phyloP scores from a whole-genome alignment of 164 flowering plant genomes.

The Umbellularia californica region DNA sequence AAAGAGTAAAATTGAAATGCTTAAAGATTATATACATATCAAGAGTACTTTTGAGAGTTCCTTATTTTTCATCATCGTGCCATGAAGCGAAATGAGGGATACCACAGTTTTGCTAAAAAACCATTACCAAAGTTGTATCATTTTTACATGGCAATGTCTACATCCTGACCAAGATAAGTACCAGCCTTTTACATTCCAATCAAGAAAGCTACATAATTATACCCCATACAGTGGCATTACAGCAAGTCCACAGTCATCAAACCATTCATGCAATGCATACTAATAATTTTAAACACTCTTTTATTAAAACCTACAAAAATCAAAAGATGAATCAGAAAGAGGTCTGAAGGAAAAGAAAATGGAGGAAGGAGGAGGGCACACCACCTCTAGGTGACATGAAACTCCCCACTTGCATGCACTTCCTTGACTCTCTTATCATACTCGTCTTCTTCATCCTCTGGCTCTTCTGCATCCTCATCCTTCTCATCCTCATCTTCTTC shows the following conservation, averaged over 20 bases:
- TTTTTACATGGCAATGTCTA: too few species aligned
- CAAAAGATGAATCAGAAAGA: background rate
- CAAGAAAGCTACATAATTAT: too few species aligned
- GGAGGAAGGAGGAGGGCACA: background rate
- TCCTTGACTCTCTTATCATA: slow-evolving; percentile 76
- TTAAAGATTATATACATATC: too few species aligned
- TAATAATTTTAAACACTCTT: background rate
- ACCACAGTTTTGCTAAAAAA: too few species aligned
- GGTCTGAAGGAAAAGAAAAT: too few species aligned
- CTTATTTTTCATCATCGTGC: too few species aligned
- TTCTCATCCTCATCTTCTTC: slow-evolving; percentile 54
- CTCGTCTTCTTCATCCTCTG: slow-evolving; percentile 64
- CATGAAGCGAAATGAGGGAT: too few species aligned
- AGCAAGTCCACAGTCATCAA: background rate
- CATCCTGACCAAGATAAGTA: too few species aligned
- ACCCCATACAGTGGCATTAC: background rate
- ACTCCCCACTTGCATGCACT: slow-evolving; percentile 78
- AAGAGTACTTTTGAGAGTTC: too few species aligned
- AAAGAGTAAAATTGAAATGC: too few species aligned
- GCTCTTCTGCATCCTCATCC: slow-evolving; percentile 21
- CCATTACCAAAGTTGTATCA: too few species aligned
- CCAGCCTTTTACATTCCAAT: too few species aligned
- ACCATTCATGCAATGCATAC: background rate
- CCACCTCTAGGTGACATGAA: slow-evolving; percentile 27
- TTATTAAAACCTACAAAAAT: slow-evolving; percentile 8